Conservation (phyloP, 129 eudicot species). For the Tagetes erecta region DNA sequence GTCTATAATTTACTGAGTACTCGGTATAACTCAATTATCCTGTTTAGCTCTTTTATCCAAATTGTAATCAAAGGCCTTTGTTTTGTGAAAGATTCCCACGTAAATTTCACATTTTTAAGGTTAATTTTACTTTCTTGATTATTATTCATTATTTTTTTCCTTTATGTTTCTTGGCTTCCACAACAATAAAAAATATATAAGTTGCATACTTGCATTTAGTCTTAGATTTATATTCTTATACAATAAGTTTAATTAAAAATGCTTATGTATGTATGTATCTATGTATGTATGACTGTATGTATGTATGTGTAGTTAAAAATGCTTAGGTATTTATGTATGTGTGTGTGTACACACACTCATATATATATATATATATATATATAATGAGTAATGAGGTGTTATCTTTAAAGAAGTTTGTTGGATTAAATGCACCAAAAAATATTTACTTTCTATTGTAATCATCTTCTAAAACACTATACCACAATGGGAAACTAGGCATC, state of each 20-base stretch:
- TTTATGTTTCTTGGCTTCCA: background rate
- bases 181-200: conserved; percentile 2
- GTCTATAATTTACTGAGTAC: too few relatives aligned
- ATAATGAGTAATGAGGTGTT: background rate
- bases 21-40: too few relatives aligned
- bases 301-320: too few relatives aligned
- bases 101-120: background rate
- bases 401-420: background rate
- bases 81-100: background rate
- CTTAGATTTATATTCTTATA: background rate
- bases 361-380: background rate
- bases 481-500: background rate
- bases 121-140: background rate
- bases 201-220: background rate
- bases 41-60: background rate
- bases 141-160: background rate
- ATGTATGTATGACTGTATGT: too few relatives aligned
- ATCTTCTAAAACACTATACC: background rate
- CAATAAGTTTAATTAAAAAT: conserved; percentile 1
- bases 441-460: background rate
- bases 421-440: background rate
- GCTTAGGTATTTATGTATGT: background rate
- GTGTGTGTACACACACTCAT: background rate
- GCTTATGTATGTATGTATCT: too few relatives aligned
- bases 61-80: background rate